Evolutionary conservation across 257 asterid species (phyloP).

Genomic region (Solanum chaucha): DNA sequence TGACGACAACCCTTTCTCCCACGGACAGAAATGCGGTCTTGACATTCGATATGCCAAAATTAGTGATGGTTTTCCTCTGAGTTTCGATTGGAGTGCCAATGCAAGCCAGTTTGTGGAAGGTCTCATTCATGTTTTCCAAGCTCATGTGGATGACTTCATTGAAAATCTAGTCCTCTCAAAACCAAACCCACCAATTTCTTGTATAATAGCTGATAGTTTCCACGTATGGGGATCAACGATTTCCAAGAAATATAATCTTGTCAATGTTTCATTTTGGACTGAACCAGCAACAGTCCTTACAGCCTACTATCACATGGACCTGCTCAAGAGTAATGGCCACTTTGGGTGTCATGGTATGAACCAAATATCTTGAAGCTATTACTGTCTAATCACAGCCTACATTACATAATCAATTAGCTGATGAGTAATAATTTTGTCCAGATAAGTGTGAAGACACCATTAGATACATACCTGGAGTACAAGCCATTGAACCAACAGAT

Average conservation of each 20-base stretch:
- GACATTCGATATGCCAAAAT: constrained; percentile 48
- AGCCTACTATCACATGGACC: constrained; percentile 28
- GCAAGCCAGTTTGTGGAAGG: constrained; percentile 5
- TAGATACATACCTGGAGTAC: constrained; percentile 14
- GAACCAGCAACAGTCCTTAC: constrained; percentile 43
- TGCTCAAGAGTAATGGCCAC: constrained; percentile 34
- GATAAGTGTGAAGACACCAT: constrained; percentile 6
- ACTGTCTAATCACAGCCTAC: background rate
- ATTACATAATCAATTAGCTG: background rate
- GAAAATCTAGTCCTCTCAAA: constrained; percentile 6
- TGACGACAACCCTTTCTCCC: constrained; percentile 26
- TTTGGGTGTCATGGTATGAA: constrained; percentile 18
- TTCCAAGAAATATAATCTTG: constrained; percentile 24
- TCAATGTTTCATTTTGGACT: constrained; percentile 60
- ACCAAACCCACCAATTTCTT: constrained; percentile 9
- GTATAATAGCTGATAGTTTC: constrained; percentile 44
- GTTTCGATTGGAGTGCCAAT: constrained; percentile 22
- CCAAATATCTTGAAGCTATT: background rate
- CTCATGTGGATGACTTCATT: constrained; percentile 28
- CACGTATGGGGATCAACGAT: constrained; percentile 26
- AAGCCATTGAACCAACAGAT: background rate
- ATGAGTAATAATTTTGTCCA: background rate
- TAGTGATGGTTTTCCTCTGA: constrained; percentile 41
- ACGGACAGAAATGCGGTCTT: constrained; percentile 34
- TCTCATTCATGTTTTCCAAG: constrained; percentile 11